Percentiles rank a stretch among this genome's conserved stretches.
Evolutionary conservation across 2,329 filamentous ascomycete genomes (phyloP).

Genomic region (Mycosphaerella arachidis): DNA sequence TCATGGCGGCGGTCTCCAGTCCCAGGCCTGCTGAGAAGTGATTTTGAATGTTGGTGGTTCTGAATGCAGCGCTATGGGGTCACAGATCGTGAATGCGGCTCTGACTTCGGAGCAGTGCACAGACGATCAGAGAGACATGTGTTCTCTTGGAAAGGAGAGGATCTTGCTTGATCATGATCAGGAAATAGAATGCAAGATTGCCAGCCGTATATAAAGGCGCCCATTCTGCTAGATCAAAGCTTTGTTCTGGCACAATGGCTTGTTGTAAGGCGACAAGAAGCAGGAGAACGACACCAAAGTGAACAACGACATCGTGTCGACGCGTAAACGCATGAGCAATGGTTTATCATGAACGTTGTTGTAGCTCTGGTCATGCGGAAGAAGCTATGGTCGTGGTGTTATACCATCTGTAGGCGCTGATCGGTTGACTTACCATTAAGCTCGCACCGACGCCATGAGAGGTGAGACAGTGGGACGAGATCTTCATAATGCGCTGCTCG

Average conservation of each 20-base stretch:
- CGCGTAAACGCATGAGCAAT: background rate
- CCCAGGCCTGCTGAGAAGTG: background rate
- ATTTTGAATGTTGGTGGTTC: background rate
- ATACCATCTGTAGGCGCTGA: background rate
- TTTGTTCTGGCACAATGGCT: background rate
- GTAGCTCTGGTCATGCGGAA: background rate
- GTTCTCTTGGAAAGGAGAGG: background rate
- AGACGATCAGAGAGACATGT: background rate
- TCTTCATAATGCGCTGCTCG: background rate
- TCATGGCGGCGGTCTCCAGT: background rate
- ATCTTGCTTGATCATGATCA: background rate
- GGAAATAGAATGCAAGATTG: background rate
- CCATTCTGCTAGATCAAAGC: background rate
- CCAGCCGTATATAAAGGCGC: background rate
- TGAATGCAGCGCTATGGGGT: background rate
- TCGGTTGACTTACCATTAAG: background rate
- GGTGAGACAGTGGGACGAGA: background rate
- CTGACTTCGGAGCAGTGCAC: too few species aligned
- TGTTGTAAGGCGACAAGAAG: background rate
- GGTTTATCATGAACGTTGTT: background rate
- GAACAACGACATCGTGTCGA: background rate
- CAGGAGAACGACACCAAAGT: background rate
- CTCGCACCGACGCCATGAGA: background rate
- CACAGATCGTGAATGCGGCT: background rate
- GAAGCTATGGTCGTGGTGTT: background rate